Base-by-base conservation (phyloP, 345 rosid species). In the Boechera divaricarpa region DNA sequence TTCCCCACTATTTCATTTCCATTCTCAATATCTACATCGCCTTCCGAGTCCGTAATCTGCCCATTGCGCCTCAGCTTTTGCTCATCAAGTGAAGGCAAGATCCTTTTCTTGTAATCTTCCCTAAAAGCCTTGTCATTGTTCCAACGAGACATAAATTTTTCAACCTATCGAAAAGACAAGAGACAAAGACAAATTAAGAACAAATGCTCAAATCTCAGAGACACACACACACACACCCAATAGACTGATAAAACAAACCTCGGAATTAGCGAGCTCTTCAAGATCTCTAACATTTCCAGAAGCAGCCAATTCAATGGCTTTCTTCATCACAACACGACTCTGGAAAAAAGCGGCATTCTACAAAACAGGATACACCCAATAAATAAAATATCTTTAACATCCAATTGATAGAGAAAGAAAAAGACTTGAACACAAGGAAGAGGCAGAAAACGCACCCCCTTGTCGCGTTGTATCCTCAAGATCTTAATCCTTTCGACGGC, bases 91-190 rank as follows among this genome's bases (percentile, higher is more conserved):
- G 97, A 94, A 58, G 78, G 61, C 78, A 86, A 67, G 45, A 89
- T 69, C 79, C 97, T 81, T 76, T 87, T 89, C 84, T 86, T 83
- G n/a, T 92, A 95, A 77, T 92, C 97, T 3, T 92, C 92, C 85
- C 98, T 85, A 77, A 89, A 85, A 61, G 84, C 82, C 75, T 91
- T 89, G 70, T 79, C 78, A 29, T 45, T 72, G 61, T 70, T 77
- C 95, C 98, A 93, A 38, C 77, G 86, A 72, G 81, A 83, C 86
- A 91, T 87, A 83, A 88, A 91, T 41, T 87, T 87, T 45, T 88
- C 97, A 55, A 81, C 85, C 98, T 93, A 79, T 45, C 29, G 60
- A 74, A 52, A 75, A 63, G 42, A 33, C 53, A 51, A 47, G 48
- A 59, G 53, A 58, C 31, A 48, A 9, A 62, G 42, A 52, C 41